phyloP scores from a whole-genome alignment of 2,329 filamentous ascomycete species.

The Ophiocordyceps robertsii region DNA sequence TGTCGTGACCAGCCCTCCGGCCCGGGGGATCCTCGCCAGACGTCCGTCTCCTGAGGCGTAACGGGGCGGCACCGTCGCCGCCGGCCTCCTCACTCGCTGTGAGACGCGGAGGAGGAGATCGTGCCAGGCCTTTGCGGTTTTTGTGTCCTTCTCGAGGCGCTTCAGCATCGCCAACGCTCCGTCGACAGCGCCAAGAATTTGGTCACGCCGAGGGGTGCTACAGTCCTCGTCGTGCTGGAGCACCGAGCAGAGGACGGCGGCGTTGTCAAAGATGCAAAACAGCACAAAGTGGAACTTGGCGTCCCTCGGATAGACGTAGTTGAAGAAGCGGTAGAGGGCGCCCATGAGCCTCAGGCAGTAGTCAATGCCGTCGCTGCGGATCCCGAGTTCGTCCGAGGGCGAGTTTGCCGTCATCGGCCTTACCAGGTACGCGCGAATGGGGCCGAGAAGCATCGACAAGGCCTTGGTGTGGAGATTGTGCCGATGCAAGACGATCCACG shows the following conservation, averaged over 20 bases:
- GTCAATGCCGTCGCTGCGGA: constrained; percentile 27
- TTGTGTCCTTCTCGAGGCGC: constrained; percentile 14
- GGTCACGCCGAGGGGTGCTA: constrained; percentile 24
- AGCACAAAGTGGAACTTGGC: constrained; percentile 34
- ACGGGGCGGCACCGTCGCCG: neutral
- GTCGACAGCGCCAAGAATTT: constrained; percentile 25
- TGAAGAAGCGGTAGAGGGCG: constrained; percentile 25
- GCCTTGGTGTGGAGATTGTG: constrained; percentile 29
- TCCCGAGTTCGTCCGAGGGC: constrained; percentile 18
- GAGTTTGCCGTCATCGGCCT: constrained; percentile 15
- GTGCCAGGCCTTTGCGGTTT: constrained; percentile 18
- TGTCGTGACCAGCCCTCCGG: neutral
- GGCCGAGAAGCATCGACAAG: constrained; percentile 30
- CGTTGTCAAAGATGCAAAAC: constrained; percentile 37
- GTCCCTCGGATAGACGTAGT: constrained; percentile 29
- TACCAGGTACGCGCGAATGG: constrained; percentile 31
- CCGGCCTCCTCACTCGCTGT: constrained; percentile 6
- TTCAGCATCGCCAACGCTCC: constrained; percentile 20
- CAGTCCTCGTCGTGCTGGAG: constrained; percentile 33
- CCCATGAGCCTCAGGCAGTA: constrained; percentile 28
- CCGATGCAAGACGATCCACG: constrained; percentile 31
- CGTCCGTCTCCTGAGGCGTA: neutral
- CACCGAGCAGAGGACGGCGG: constrained; percentile 35
- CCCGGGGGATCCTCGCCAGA: constrained; percentile 3
- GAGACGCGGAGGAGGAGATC: constrained; percentile 17